Evolutionary conservation across 345 rosid genomes (phyloP).

Genomic region (Bruguiera sexangula): DNA sequence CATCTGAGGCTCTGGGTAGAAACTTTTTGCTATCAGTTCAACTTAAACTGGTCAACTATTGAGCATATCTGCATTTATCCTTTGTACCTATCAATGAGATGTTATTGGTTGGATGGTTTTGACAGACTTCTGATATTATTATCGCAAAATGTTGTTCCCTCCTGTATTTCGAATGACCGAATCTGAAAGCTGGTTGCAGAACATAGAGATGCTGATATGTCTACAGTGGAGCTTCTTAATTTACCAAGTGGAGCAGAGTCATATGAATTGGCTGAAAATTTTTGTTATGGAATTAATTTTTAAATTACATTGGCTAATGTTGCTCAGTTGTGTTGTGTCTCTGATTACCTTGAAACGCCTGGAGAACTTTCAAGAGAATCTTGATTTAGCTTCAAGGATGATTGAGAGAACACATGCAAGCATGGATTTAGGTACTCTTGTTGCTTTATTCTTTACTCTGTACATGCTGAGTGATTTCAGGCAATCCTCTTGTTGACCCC

Average conservation of each 20-base stretch:
- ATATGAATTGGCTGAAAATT: constrained; percentile 83
- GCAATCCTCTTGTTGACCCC: constrained; percentile 19
- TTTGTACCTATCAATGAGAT: no score
- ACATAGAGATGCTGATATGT: constrained; percentile 77
- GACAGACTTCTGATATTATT: not conserved
- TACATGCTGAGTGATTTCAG: constrained; percentile 14
- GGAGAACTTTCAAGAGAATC: constrained; percentile 80
- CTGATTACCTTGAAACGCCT: constrained; percentile 90
- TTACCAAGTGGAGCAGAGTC: constrained; percentile 80
- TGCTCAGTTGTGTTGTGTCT: constrained; percentile 69
- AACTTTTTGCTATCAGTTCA: no score
- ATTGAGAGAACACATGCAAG: constrained; percentile 72
- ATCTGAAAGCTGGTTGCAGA: constrained; percentile 75
- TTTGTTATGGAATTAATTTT: constrained; percentile 83
- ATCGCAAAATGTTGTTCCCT: constrained; percentile 58
- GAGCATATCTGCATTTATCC: not conserved
- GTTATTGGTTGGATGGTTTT: no score
- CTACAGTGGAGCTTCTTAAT: constrained; percentile 82
- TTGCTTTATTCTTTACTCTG: constrained; percentile 11
- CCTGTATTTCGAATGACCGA: constrained; percentile 83
- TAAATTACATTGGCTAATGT: constrained; percentile 80
- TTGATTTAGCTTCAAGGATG: constrained; percentile 59
- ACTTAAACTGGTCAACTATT: no score
- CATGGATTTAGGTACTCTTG: constrained; percentile 39
- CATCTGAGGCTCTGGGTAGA: no score